These are phyloP conservation scores for Pythium pectinolyticum DNA, from an alignment of 352 stramenopile genomes.

Conservation along the genomic window DNA sequence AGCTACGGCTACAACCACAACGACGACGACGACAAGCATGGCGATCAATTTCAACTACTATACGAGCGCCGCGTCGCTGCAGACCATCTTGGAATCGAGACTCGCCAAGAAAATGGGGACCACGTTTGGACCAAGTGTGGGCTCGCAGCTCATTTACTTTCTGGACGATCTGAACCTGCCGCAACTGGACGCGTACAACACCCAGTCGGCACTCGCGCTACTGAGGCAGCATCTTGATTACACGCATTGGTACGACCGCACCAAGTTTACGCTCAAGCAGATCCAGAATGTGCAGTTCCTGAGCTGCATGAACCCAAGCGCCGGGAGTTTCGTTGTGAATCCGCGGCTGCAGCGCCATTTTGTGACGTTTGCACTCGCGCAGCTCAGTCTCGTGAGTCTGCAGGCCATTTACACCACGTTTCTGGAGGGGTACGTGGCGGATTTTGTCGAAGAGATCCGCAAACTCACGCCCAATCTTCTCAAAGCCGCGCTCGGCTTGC, in stretches of 20 bases:
- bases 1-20: too few relatives aligned
- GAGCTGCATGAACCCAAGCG: constrained; percentile 94
- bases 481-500: constrained; percentile 88
- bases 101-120: constrained; percentile 87
- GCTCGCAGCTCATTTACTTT: constrained; percentile 93
- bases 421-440: constrained; percentile 90
- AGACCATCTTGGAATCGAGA: constrained; percentile 87
- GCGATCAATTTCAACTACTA: constrained; percentile 88
- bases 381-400: constrained; percentile 85
- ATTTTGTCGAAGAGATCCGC: constrained; percentile 93
- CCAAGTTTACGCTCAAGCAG: constrained; percentile 92
- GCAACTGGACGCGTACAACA: constrained; percentile 94
- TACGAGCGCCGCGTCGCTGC: constrained; percentile 65
- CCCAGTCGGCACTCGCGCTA: constrained; percentile 92
- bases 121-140: constrained; percentile 77
- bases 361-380: constrained; percentile 91
- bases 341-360: constrained; percentile 95
- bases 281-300: constrained; percentile 95
- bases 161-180: constrained; percentile 96
- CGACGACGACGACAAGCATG: constrained; percentile 49
- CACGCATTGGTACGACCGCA: constrained; percentile 92
- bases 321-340: constrained; percentile 92
- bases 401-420: constrained; percentile 96
- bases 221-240: constrained; percentile 96
- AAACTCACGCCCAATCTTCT: constrained; percentile 84